These are phyloP conservation scores for Schizosaccharomyces octosporus DNA, from an alignment of 805 yeast genomes.

Conservation along the genomic window DNA sequence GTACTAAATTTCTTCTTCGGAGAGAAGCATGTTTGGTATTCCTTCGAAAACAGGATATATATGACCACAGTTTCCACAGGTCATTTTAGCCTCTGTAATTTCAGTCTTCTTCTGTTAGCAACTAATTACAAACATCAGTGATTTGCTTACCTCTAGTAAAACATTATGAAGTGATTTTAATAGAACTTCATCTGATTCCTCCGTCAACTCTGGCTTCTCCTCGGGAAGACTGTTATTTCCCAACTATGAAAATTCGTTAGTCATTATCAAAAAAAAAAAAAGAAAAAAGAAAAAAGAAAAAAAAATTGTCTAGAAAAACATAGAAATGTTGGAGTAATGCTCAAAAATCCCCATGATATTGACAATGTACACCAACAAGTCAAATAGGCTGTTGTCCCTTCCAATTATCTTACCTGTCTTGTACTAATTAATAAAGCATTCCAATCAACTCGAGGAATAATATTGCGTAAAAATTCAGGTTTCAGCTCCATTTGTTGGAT, in stretches of 20 bases:
- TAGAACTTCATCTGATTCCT: conserved; percentile 6
- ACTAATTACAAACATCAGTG: not conserved
- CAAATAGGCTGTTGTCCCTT: no score
- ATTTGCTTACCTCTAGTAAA: conserved; percentile 2
- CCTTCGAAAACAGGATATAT: conserved; percentile 74
- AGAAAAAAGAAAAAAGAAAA: not conserved
- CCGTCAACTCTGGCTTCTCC: conserved; percentile 25
- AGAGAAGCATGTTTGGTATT: conserved; percentile 78
- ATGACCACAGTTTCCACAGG: conserved; percentile 66
- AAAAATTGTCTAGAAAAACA: not conserved
- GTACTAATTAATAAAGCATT: conserved; percentile 58
- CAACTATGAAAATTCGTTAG: conserved; percentile 10
- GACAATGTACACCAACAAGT: no score
- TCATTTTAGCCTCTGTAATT: conserved; percentile 71
- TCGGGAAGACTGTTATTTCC: conserved; percentile 40
- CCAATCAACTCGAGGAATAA: conserved; percentile 76
- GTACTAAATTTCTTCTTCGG: conserved; percentile 38
- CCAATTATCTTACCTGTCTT: conserved; percentile 20
- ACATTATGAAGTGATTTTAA: conserved; percentile 2
- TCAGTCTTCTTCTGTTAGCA: conserved; percentile 23
- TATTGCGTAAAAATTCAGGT: conserved; percentile 50
- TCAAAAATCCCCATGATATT: not conserved
- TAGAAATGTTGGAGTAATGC: no score
- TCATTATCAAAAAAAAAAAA: not conserved
- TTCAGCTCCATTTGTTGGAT: conserved; percentile 61